phyloP scores from a whole-genome alignment of 176 grass and related monocot genomes.

The Oryza brachyantha region DNA sequence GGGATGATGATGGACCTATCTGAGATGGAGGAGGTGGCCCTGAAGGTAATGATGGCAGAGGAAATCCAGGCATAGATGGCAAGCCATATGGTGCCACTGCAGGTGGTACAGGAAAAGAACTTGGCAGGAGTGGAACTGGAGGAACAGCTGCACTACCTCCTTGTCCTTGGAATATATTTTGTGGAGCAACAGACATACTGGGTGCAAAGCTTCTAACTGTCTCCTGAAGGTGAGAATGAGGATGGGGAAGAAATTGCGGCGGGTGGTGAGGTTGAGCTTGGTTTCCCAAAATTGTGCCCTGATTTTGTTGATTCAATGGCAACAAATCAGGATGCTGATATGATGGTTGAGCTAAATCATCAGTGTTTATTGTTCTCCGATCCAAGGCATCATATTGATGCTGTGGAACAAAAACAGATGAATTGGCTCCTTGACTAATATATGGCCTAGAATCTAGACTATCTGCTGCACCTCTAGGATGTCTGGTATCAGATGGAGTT shows the following conservation, averaged over 20 bases:
- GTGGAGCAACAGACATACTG: constrained; percentile 20
- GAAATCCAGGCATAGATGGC: constrained; percentile 25
- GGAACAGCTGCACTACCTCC: constrained; percentile 31
- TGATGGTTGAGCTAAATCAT: constrained; percentile 44
- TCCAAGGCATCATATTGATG: constrained; percentile 46
- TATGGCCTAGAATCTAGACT: constrained; percentile 43
- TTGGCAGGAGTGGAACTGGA: constrained; percentile 43
- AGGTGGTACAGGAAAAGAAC: constrained; percentile 42
- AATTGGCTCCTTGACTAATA: constrained; percentile 44
- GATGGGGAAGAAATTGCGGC: constrained; percentile 31
- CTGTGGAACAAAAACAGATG: constrained; percentile 63
- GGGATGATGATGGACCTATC: constrained; percentile 49
- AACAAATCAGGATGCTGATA: constrained; percentile 50
- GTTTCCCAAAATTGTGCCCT: constrained; percentile 40
- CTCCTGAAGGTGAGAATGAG: constrained; percentile 34
- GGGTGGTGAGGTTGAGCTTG: constrained; percentile 41
- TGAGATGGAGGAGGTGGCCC: constrained; percentile 52
- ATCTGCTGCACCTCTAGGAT: constrained; percentile 52
- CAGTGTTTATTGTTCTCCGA: constrained; percentile 23
- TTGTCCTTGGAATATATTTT: constrained; percentile 41
- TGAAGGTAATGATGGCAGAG: constrained; percentile 58
- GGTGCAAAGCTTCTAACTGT: constrained; percentile 34
- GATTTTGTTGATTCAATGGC: constrained; percentile 45
- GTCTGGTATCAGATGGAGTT: constrained; percentile 43
- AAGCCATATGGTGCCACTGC: constrained; percentile 31